Evolutionary conservation across 177 flowering plant species (phyloP).

Genomic region (Vitis hybrid): DNA sequence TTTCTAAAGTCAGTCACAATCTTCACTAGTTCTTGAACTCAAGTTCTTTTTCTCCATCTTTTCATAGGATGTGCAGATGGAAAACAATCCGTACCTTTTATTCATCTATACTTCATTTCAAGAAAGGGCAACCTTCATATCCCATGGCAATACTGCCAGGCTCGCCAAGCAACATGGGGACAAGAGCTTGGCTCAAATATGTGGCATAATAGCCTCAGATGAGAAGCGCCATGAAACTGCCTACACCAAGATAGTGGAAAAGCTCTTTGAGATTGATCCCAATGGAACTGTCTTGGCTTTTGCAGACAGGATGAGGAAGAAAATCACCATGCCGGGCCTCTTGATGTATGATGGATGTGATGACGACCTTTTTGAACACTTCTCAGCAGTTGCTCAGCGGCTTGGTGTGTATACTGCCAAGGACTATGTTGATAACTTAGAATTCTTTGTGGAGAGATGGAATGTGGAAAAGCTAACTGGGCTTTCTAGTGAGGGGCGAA

Average conservation of each 20-base stretch:
- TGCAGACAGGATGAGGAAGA: slow-evolving; percentile 26
- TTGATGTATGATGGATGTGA: slow-evolving; percentile 29
- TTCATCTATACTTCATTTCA: slow-evolving; percentile 25
- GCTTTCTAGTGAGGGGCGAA: slow-evolving; percentile 17
- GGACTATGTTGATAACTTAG: slow-evolving; percentile 11
- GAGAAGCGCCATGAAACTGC: slow-evolving; percentile 33
- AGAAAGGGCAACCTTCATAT: slow-evolving; percentile 29
- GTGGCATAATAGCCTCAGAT: slow-evolving; percentile 27
- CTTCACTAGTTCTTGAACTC: too few relatives aligned
- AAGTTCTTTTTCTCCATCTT: too few relatives aligned
- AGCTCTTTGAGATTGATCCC: slow-evolving; percentile 28
- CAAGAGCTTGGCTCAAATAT: slow-evolving; percentile 23
- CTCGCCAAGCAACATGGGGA: slow-evolving; percentile 25
- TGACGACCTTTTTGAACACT: slow-evolving; percentile 21
- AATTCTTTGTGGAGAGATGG: slow-evolving; percentile 16
- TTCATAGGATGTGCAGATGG: slow-evolving; percentile 11
- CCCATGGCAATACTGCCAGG: slow-evolving; percentile 27
- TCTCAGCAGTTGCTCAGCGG: slow-evolving; percentile 22
- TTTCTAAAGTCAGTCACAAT: too few relatives aligned
- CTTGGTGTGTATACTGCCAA: slow-evolving; percentile 27
- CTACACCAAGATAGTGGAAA: slow-evolving; percentile 21
- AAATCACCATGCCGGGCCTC: slow-evolving; percentile 25
- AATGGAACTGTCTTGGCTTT: slow-evolving; percentile 22
- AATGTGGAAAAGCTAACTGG: slow-evolving; percentile 20
- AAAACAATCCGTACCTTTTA: slow-evolving; percentile 19